These are phyloP conservation scores for Saccharomyces hybrid DNA, from an alignment of 1,139 yeast genomes.

Conservation along the genomic window DNA sequence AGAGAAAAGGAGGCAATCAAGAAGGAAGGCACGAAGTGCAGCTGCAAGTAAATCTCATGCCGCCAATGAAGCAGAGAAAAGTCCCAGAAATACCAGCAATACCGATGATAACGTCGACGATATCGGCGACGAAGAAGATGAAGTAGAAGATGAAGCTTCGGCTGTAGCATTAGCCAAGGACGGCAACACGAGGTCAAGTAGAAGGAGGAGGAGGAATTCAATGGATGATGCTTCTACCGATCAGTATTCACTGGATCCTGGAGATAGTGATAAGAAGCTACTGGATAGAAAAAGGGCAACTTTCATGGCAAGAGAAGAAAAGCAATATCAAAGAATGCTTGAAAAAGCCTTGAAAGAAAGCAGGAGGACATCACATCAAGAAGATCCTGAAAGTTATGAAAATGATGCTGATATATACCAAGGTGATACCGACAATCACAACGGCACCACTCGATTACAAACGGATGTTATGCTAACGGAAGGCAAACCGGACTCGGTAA, in stretches of 20 bases:
- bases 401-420: neutral
- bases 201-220: conserved; percentile 2
- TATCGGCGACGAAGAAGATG: neutral
- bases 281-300: conserved; percentile 31
- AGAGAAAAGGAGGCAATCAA: conserved; percentile 21
- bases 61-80: conserved; percentile 13
- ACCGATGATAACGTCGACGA: conserved; percentile 7
- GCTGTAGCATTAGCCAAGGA: neutral
- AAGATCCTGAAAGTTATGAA: conserved; percentile 16
- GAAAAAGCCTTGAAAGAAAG: conserved; percentile 35
- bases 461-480: neutral
- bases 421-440: neutral
- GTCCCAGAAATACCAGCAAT: conserved; percentile 9
- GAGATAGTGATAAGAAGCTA: conserved; percentile 5
- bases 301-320: conserved; percentile 33
- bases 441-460: neutral
- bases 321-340: conserved; percentile 34
- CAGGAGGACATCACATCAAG: conserved; percentile 26
- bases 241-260: neutral
- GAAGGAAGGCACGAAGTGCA: conserved; percentile 10
- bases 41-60: conserved; percentile 12
- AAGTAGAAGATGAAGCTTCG: neutral
- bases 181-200: conserved; percentile 6
- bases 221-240: neutral
- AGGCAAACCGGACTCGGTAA: neutral